Evolutionary conservation across 495 filamentous ascomycete species (phyloP), one percentile per base, ranked within the genome.

Genomic region (Paragyromitra xinjiangensis): DNA sequence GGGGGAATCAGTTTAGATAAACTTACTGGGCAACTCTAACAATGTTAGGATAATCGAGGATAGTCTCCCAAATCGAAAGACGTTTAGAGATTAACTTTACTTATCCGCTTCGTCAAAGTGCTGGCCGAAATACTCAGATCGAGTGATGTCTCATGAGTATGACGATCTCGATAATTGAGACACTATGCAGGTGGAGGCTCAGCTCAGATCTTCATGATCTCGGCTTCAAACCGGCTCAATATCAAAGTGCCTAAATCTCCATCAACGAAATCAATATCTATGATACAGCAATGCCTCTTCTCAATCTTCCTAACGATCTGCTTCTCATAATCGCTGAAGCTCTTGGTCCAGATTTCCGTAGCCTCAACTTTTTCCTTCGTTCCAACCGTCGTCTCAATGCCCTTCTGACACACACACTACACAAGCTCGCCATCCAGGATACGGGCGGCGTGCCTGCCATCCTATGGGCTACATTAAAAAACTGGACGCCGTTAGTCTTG

Each of bases 281-380:
- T 34, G 7, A 24, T 56, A 8, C 7, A 26, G 5, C 22, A 19
- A 67, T 67, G 45, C 45, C 48, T 67, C 64, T 55, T 37, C 64
- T 67, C 29, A n/a, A 55, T 67, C 64, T 67, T 29, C 48, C 64
- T 26, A 67, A 67, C 45, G 64, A 67, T n/a, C 64, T 69, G 39
- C 37, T 58, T 40, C 66, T 58, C 22, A 26, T 44, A 26, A 58
- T 69, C 22, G 66, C 66, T 22, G 64, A 67, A 67, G 48, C 64
- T 40, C 64, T 67, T 34, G 64, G 64, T 34, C 16, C 45, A 53
- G 64, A 67, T 53, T 40, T 42, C 8, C n/a, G 26, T 16, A 67
- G 45, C 29, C 64, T 67, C 26, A 67, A 67, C 48, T 67, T 12
- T 40, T 67, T 67, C 48, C 64, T 67, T 42, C 37, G 66, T n/a